Conservation (phyloP, 768 basidiomycete genomes). For the Mycena vulgaris region DNA sequence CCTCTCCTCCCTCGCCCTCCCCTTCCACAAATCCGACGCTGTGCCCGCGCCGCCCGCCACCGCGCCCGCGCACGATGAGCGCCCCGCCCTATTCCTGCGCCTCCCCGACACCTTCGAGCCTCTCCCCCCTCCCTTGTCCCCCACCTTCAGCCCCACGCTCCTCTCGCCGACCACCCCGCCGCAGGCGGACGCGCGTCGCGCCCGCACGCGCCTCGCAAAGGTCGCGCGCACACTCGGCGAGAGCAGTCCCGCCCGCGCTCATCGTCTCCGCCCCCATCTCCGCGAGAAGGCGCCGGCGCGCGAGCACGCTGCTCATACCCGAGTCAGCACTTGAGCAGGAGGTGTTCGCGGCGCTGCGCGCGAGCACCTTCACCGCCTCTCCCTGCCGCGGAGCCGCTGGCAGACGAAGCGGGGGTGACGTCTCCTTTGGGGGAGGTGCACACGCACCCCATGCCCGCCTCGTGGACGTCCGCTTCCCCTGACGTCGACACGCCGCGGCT, state of each 20-base stretch:
- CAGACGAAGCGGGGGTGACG: not conserved
- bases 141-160: conserved; percentile 32
- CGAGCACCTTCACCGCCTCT: not conserved
- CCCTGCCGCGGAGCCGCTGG: too few relatives aligned
- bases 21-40: conserved; percentile 26
- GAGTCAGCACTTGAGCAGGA: conserved; percentile 30
- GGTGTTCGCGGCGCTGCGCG: conserved; percentile 7
- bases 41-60: not conserved
- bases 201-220: conserved; percentile 59
- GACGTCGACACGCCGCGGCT: conserved; percentile 27
- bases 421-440: conserved; percentile 26
- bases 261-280: conserved; percentile 46
- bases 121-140: conserved; percentile 10
- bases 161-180: conserved; percentile 33
- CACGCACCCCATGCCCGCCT: conserved; percentile 31
- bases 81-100: conserved; percentile 29
- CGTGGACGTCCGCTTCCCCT: too few relatives aligned
- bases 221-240: conserved; percentile 63
- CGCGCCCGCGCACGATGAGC: not conserved
- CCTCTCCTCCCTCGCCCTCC: conserved; percentile 26
- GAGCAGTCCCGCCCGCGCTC: conserved; percentile 58
- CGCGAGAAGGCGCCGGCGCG: conserved; percentile 24
- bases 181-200: conserved; percentile 19
- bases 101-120: conserved; percentile 23
- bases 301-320: conserved; percentile 27